phyloP scores from a whole-genome alignment of 2,329 filamentous ascomycete genomes.

The Phialophora verrucosa region DNA sequence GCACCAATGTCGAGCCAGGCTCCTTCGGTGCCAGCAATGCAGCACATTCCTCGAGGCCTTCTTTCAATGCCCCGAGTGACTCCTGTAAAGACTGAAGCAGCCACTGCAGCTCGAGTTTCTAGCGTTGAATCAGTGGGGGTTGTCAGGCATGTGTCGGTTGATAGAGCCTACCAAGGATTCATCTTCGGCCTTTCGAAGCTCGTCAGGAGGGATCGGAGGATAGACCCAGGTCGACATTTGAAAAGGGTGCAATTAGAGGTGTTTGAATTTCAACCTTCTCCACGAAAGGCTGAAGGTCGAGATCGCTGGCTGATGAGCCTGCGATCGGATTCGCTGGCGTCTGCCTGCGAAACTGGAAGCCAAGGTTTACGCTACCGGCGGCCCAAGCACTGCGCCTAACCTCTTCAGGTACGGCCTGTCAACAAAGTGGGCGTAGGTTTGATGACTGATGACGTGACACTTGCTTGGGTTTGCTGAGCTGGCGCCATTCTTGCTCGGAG shows the following conservation, averaged over 20 bases:
- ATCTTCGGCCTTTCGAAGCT: constrained; percentile 60
- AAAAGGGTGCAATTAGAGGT: not conserved
- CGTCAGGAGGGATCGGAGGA: constrained; percentile 60
- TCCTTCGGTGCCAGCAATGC: constrained; percentile 83
- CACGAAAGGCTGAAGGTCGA: not conserved
- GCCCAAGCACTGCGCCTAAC: constrained; percentile 13
- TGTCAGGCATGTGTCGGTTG: not conserved
- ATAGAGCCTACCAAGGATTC: constrained; percentile 54
- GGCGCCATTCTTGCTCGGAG: constrained; percentile 11
- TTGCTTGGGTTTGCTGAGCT: constrained; percentile 1
- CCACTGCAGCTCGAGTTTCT: constrained; percentile 64
- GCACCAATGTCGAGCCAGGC: constrained; percentile 83
- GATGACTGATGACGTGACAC: constrained; percentile 21
- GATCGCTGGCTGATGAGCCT: not conserved
- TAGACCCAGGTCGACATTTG: constrained; percentile 68
- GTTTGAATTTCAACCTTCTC: not conserved
- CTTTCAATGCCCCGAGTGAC: constrained; percentile 65
- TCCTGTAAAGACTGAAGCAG: constrained; percentile 66
- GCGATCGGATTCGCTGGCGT: not conserved
- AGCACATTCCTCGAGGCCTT: constrained; percentile 86
- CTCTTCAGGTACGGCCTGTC: not conserved
- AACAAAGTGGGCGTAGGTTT: constrained; percentile 2
- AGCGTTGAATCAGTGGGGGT: constrained; percentile 19
- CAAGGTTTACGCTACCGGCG: constrained; percentile 26
- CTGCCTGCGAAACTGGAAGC: not conserved